Base-by-base conservation (phyloP, 345 rosid genomes). In the Lepidium didymum region DNA sequence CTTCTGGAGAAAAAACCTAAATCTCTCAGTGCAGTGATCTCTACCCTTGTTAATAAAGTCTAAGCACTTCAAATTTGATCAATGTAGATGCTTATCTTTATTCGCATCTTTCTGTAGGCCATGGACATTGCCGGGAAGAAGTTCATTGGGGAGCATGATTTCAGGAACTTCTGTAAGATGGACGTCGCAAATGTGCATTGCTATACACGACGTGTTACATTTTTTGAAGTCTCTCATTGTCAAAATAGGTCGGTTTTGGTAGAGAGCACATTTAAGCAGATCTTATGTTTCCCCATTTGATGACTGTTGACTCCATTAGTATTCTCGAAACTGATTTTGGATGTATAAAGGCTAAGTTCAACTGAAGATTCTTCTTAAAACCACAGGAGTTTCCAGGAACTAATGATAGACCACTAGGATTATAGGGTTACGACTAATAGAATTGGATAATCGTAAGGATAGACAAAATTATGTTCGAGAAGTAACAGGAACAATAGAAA, bases 111-210 rank as follows among this genome's bases (percentile, higher is more conserved):
- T 53, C 49, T 38, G 51, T 67, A 90, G 96, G 86, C 80, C 69
- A 93, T 93, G 97, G 90, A 84, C 81, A 78, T 59, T 68, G 97
- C 92, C 3, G 88, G 92, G 16, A 81, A 84, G 77, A 93, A 87
- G 77, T 82, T 93, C 56, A 42, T 93, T 7, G 97, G 97, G 56
- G 95, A 88, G 51, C 97, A 93, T 64, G 94, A 93, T 75, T 93
- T 90, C 84, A 81, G 91, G 56, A 93, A 88, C 79, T 93, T 93
- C 46, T 90, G 98, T 69, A 90, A 93, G 88, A 90, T 90, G 97
- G 98, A 93, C 74, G 98, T 90, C 13, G 84, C 76, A 56, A 90
- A 93, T 70, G 96, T 90, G 45, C 97, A 90, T 76, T 79, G 80
- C 77, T 90, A 86, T 69, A 81, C 73, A 62, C 87, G 95, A 16